Base-by-base conservation (phyloP, 352 stramenopile species). In the Globisporangium paroecandrum region DNA sequence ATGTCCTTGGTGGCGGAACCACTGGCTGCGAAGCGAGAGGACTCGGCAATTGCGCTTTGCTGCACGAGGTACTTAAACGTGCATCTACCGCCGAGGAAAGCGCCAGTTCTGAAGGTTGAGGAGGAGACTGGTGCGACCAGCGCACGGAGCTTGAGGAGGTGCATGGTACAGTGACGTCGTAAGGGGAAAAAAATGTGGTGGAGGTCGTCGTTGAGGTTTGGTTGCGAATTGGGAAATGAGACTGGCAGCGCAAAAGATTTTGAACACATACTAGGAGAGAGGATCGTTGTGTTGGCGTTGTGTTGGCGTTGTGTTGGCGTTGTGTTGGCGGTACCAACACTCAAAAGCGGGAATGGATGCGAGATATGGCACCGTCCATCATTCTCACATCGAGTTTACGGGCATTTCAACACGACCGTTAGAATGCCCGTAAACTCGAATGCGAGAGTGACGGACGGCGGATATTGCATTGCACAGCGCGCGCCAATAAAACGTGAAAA, bases 41-140 rank as follows among this genome's bases (percentile, higher is more conserved):
- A 58, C 5, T 58, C 0, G 20, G 5, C 24, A 24, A 58, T 32
- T 36, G 13, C 25, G 22, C 53, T 34, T 12, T 29, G 53, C 13
- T 15, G 53, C 53, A 58, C 53, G 53, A 58, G 25, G 15, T 58
- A 24, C 13, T 34, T 58, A 25, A 58, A 10, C 13, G 53, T 58
- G 24, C 53, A 25, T 32, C 24, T 22, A n/a, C 13, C 5, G 27
- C 13, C 5, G 15, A 25, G 0, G 53, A 58, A 36, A 24, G 53
- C 13, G 9, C 25, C 53, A 22, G 4, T 10, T 58, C 10, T 58
- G 53, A 10, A 13, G 6, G 25, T 13, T 5, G 53, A 34, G 12
- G 25, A 34, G 12, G 13, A 27, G 22, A 24, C 13, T 18, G 13
- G 25, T 32, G 10, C 53, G 10, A 38, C 53, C 13, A 58, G 53